Percentiles rank a stretch among this genome's conserved stretches.
These are phyloP conservation scores for Penicillium sclerotigenum DNA, from an alignment of 2,329 filamentous ascomycete species.

Conservation along the genomic window DNA sequence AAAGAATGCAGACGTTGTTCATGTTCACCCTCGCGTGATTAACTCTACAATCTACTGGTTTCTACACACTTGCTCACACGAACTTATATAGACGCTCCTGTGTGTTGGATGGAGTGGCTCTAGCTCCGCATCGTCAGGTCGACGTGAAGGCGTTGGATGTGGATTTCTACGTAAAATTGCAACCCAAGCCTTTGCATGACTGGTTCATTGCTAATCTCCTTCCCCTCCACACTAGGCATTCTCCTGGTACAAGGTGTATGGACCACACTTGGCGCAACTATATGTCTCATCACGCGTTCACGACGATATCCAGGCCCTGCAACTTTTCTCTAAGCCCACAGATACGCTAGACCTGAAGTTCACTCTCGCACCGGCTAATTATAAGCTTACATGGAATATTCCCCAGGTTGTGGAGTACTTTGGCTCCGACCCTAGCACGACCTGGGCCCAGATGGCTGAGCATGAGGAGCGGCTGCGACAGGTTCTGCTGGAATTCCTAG, in stretches of 20 bases:
- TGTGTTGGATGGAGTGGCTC: constrained; percentile 76
- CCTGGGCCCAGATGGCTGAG: constrained; percentile 53
- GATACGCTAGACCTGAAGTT: constrained; percentile 64
- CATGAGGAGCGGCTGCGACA: constrained; percentile 62
- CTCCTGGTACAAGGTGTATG: constrained; percentile 80
- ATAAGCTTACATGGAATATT: constrained; percentile 65
- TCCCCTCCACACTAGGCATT: constrained; percentile 51
- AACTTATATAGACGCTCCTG: constrained; percentile 51
- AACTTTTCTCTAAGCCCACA: constrained; percentile 65
- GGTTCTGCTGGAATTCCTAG: constrained; percentile 59
- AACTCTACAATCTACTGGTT: no score
- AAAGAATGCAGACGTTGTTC: constrained; percentile 36
- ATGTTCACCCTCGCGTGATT: constrained; percentile 44
- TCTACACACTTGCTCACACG: background rate
- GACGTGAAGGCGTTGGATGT: constrained; percentile 67
- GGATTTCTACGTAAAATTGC: constrained; percentile 60
- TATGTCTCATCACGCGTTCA: constrained; percentile 62
- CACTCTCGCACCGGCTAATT: constrained; percentile 65
- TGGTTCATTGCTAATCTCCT: background rate
- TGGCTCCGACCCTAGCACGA: constrained; percentile 34
- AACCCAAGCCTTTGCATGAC: background rate
- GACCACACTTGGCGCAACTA: constrained; percentile 69
- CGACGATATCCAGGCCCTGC: constrained; percentile 54
- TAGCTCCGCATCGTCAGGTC: constrained; percentile 67
- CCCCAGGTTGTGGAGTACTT: constrained; percentile 63